Conservation (phyloP, 1,284 basidiomycete genomes). For the Cutaneotrichosporon sp. region DNA sequence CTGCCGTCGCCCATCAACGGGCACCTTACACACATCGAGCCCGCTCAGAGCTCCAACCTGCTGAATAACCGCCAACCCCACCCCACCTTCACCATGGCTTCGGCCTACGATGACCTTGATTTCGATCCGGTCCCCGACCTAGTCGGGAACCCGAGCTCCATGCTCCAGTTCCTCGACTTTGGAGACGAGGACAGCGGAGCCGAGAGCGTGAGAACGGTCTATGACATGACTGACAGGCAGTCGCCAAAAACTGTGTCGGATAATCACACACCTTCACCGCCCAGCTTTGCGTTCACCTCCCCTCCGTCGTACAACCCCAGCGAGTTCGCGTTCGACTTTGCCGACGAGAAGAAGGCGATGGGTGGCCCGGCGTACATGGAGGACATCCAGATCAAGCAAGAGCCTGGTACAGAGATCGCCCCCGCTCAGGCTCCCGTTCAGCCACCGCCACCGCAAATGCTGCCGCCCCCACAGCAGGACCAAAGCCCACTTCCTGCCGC, state of each 20-base stretch:
- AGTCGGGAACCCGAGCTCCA: constrained; percentile 41
- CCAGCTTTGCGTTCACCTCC: constrained; percentile 21
- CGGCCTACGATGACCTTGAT: constrained; percentile 17
- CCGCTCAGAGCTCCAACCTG: neutral
- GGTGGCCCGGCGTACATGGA: constrained; percentile 19
- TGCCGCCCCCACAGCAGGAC: constrained; percentile 12
- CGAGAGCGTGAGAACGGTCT: constrained; percentile 34
- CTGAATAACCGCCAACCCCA: neutral
- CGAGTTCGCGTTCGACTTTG: constrained; percentile 36
- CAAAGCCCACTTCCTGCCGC: constrained; percentile 12
- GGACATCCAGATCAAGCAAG: constrained; percentile 39
- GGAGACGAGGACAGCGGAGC: constrained; percentile 33
- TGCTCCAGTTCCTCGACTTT: constrained; percentile 48
- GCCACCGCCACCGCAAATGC: constrained; percentile 4
- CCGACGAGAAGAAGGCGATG: constrained; percentile 28
- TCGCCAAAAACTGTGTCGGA: constrained; percentile 45
- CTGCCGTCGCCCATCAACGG: neutral
- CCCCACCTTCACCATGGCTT: constrained; percentile 15
- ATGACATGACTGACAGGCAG: constrained; percentile 31
- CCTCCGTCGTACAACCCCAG: constrained; percentile 30
- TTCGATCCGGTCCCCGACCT: constrained; percentile 41
- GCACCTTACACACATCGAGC: neutral
- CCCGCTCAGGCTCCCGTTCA: constrained; percentile 10
- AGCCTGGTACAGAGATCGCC: constrained; percentile 37
- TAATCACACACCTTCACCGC: constrained; percentile 47